Conservation (phyloP, 129 eudicot species). For the Glebionis coronaria region DNA sequence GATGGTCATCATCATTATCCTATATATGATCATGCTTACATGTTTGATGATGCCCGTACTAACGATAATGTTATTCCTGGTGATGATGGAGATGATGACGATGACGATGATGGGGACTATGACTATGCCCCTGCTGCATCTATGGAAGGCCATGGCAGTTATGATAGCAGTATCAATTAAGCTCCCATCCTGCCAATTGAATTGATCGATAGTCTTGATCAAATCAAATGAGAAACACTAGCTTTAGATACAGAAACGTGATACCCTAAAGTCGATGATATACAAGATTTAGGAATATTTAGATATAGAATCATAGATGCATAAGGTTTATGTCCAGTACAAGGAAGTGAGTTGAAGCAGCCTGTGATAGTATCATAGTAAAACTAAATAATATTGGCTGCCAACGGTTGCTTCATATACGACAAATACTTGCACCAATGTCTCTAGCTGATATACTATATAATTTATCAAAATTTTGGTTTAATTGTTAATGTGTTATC, state of each 20-base stretch:
- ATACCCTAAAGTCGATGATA: too few species aligned
- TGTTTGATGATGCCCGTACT: constrained; percentile 15
- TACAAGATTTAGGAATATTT: not conserved
- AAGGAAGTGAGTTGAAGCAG: constrained; percentile 3
- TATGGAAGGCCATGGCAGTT: too few species aligned
- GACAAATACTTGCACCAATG: constrained; percentile 5
- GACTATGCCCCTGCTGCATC: too few species aligned
- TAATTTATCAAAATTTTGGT: too few species aligned
- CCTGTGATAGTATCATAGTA: too few species aligned
- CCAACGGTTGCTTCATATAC: not conserved
- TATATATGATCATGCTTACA: constrained; percentile 14
- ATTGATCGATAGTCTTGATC: too few species aligned
- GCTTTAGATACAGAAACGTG: too few species aligned
- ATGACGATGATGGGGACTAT: constrained; percentile 22
- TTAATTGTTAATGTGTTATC: not conserved
- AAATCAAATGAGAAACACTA: too few species aligned
- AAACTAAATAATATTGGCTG: not conserved
- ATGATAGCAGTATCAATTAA: too few species aligned
- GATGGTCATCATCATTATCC: constrained; percentile 18
- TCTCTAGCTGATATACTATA: constrained; percentile 1
- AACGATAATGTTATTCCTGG: constrained; percentile 31
- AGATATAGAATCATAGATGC: constrained; percentile 6
- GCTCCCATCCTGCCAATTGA: too few species aligned
- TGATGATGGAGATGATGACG: constrained; percentile 29
- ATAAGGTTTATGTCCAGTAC: not conserved